Evolutionary conservation across 768 basidiomycete species (phyloP).

Genomic region (Leucocoprinus sp.): DNA sequence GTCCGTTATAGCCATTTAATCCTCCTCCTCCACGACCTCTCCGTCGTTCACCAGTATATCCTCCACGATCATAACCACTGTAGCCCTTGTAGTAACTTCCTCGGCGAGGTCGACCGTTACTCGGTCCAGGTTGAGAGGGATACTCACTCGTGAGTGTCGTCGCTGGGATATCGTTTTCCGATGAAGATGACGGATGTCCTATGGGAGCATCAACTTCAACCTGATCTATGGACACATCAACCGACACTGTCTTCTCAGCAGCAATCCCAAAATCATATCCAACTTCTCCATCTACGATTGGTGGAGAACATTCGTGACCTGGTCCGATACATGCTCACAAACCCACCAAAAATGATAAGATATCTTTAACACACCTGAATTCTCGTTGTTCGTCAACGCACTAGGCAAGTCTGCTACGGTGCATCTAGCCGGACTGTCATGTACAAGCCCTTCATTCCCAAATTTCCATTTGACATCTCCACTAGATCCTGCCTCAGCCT

Average conservation of each 20-base stretch:
- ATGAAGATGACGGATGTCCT: not conserved
- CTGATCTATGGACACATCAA: conserved; percentile 21
- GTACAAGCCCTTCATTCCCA: conserved; percentile 32
- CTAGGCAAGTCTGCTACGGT: too few species aligned
- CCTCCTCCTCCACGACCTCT: conserved; percentile 18
- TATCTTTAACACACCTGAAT: not conserved
- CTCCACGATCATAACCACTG: conserved; percentile 25
- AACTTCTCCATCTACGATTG: conserved; percentile 11
- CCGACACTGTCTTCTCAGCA: conserved; percentile 28
- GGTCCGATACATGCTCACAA: too few species aligned
- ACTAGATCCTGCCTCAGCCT: not conserved
- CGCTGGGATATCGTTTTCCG: not conserved
- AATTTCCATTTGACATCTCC: conserved; percentile 43
- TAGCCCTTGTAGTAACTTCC: conserved; percentile 19
- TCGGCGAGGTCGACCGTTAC: conserved; percentile 1
- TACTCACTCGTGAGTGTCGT: not conserved
- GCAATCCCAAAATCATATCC: conserved; percentile 56
- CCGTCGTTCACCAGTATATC: conserved; percentile 12
- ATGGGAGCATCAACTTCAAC: too few species aligned
- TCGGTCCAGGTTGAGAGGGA: not conserved
- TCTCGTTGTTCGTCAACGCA: too few species aligned
- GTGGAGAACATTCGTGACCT: not conserved
- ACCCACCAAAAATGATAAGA: too few species aligned
- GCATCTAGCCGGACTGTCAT: not conserved
- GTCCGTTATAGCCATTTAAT: conserved; percentile 23